Evolutionary conservation across 257 asterid genomes (phyloP), one percentile per base, ranked within the genome.

Genomic region (Scutellaria baicalensis): DNA sequence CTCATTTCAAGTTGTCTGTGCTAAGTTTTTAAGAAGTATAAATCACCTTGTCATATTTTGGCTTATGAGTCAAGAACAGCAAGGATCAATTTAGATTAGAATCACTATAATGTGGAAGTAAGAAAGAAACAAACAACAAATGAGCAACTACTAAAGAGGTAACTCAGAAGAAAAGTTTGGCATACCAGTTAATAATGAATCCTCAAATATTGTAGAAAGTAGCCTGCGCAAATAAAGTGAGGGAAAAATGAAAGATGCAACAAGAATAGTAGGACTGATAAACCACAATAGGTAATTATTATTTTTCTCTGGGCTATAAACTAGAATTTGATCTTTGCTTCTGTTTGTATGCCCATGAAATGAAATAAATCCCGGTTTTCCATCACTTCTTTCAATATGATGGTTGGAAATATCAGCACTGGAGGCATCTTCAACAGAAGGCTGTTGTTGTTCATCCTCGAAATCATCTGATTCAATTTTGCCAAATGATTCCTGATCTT

Each of bases 171-270:
- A 64, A 49, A 66, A 69, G 35, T 42, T 68, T 55, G 51, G 45
- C 81, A 9, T 70, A 91, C 99, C 97, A 14, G 99, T 89, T 79
- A 94, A 66, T 69, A 94, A 78, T 75, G 99, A 94, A 83, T 94
- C 99, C 85, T 94, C 97, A 62, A 91, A 91, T 81, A 94, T 75
- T 8, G 87, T 81, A 7, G 97, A 83, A 38, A 94, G 78, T 60
- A 93, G 78, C 76, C 82, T 86, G 77, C 99, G 96, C 83, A 93
- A 74, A 78, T 91, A 93, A 73, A 93, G 95, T 9, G 99, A 93
- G n/a, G 99, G 97, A 70, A 93, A 87, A 73, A 93, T 79, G 68
- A 93, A 93, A 47, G 96, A 93, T 67, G 96, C 90, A 36, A 93
- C 93, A 56, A 93, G 96, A 70, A 91, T 88, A 58, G 90, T 83